Evolutionary conservation across 805 yeast genomes (phyloP), one percentile per base, ranked within the genome.

Genomic region (Cephaloascus fragrans): DNA sequence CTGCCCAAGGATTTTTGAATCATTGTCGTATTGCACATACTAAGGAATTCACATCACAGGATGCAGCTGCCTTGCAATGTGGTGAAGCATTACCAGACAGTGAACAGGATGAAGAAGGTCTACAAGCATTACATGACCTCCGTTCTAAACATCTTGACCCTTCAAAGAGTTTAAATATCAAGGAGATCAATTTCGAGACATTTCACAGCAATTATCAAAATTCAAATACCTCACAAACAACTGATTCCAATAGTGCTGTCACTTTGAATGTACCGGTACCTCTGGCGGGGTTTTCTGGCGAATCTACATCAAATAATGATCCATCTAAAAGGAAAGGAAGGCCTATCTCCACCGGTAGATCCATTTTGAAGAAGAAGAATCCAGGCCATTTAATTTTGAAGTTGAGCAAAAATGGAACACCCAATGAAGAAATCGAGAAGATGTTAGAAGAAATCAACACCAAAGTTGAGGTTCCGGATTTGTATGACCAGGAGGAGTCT

Each of bases 1-100:
- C 83, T 12, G 85, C 88, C 0, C 93, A 84, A 52, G 93, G 93
- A 14, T 82, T 84, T 47, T 67, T 83, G 29, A 84, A 83, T 53
- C 94, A 84, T 55, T 74, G 82, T 39, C 65, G 93, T 42, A 69
- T 81, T 19, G 83, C 88, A 6, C 94, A 84, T 53, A 62, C 74
- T n/a, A 74, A 71, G 40, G 85, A 79, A 41, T 83, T 73, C 45
- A 71, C 80, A 4, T 75, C 82, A 6, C 90, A 83, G 49, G 87
- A 80, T 44, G 71, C 80, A 12, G 89, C 93, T 2, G 87, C 89
- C 0, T 56, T 78, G 44, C 67, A 66, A 18, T 80, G 86, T 53
- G 87, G 86, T 18, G 71, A 68, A 32, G 63, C 72, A 1, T 52
- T 77, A 34, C 74, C 73, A 0, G 70, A 64, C 17, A 60, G 62